A percentile compares a stretch with the other conserved stretches of the same genome.
phyloP scores from a whole-genome alignment of 2,329 filamentous ascomycete genomes.

The Aspergillus sp. region DNA sequence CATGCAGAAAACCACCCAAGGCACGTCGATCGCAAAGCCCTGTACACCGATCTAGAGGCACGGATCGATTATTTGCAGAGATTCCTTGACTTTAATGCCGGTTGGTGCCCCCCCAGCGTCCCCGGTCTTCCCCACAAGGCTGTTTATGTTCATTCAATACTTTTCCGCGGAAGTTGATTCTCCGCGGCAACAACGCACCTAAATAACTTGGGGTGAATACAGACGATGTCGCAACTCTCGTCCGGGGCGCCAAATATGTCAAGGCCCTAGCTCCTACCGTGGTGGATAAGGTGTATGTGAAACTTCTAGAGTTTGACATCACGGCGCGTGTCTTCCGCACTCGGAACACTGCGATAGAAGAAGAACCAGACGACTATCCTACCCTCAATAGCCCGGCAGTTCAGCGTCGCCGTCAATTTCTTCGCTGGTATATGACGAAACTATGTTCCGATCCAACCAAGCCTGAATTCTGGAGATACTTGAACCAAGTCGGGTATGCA shows the following conservation, averaged over 20 bases:
- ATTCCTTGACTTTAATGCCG: constrained; percentile 72
- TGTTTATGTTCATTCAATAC: not conserved
- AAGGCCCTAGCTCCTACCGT: constrained; percentile 77
- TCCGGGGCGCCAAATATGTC: constrained; percentile 72
- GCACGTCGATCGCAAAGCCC: constrained; percentile 68
- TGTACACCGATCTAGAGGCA: constrained; percentile 70
- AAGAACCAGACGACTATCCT: constrained; percentile 64
- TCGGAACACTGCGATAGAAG: constrained; percentile 63
- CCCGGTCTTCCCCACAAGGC: not conserved
- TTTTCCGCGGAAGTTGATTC: not conserved
- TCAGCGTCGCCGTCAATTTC: constrained; percentile 73
- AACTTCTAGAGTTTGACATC: constrained; percentile 77
- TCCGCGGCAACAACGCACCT: not conserved
- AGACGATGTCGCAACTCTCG: constrained; percentile 73
- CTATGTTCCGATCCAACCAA: constrained; percentile 73
- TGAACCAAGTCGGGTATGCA: constrained; percentile 76
- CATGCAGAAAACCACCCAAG: not conserved
- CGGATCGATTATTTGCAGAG: constrained; percentile 72
- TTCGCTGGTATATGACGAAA: constrained; percentile 71
- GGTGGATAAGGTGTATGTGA: constrained; percentile 82
- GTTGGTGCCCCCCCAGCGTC: constrained; percentile 49
- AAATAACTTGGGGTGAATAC: not conserved
- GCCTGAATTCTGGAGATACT: constrained; percentile 79
- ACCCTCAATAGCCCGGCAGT: constrained; percentile 74
- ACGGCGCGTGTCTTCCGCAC: constrained; percentile 75